Conservation (phyloP, 2,329 filamentous ascomycete genomes). For the Aureobasidium sp. region DNA sequence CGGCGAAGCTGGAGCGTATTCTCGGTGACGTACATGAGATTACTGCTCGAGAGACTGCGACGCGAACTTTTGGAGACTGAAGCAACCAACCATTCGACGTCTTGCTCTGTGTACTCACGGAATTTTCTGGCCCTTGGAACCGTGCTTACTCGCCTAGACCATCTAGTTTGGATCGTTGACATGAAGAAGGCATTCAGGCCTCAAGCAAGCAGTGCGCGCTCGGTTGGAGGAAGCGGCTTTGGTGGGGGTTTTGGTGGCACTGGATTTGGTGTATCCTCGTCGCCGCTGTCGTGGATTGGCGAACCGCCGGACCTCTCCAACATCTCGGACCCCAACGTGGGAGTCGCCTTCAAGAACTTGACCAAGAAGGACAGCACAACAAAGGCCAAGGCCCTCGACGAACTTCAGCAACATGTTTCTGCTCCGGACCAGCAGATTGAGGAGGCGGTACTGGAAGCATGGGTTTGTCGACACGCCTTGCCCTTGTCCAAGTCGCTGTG, state of each 20-base stretch:
- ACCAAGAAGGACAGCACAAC: conserved; percentile 90
- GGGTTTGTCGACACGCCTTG: conserved; percentile 49
- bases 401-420: conserved; percentile 60
- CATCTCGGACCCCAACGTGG: conserved; percentile 70
- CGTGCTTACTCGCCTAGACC: too few relatives aligned
- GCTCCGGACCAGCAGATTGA: conserved; percentile 55
- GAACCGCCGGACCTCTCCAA: conserved; percentile 73
- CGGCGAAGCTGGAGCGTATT: neutral
- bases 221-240: conserved; percentile 35
- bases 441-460: conserved; percentile 75
- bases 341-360: conserved; percentile 87
- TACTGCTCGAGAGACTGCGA: neutral
- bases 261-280: conserved; percentile 43
- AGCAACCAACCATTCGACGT: too few relatives aligned
- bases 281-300: conserved; percentile 74
- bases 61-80: neutral
- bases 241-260: conserved; percentile 24
- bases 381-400: conserved; percentile 82
- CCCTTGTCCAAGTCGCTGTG: neutral
- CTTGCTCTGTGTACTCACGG: neutral
- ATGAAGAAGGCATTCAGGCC: conserved; percentile 50
- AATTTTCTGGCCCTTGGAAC: too few relatives aligned
- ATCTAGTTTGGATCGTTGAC: neutral
- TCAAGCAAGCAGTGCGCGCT: conserved; percentile 55
- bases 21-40: neutral